Percentiles rank a stretch among this genome's conserved stretches.
Evolutionary conservation across 2,329 filamentous ascomycete genomes (phyloP).

Genomic region (Bipolaris oryzae): DNA sequence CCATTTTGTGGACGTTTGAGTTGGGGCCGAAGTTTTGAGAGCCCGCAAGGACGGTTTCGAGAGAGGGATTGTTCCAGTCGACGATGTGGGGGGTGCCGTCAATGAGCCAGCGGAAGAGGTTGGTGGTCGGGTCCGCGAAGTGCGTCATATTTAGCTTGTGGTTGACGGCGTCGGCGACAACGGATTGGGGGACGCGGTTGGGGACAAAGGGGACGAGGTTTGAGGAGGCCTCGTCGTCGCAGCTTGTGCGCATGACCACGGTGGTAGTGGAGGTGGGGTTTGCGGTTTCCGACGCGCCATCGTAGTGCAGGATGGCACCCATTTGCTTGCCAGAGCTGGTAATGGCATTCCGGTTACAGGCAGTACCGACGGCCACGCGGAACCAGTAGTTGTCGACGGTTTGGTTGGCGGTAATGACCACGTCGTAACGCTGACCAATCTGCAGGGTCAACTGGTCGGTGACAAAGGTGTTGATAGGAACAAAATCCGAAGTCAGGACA

Average conservation of each 20-base stretch:
- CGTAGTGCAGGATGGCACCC: slow-evolving; percentile 51
- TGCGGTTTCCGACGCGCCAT: slow-evolving; percentile 34
- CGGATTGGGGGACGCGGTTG: slow-evolving; percentile 46
- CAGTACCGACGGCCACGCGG: slow-evolving; percentile 48
- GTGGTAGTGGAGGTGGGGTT: slow-evolving; percentile 44
- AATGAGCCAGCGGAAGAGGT: slow-evolving; percentile 53
- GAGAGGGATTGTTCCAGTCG: slow-evolving; percentile 52
- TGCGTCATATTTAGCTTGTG: slow-evolving; percentile 40
- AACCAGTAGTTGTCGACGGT: slow-evolving; percentile 55
- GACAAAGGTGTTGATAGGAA: slow-evolving; percentile 50
- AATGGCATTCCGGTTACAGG: slow-evolving; percentile 39
- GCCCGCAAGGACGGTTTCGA: slow-evolving; percentile 51
- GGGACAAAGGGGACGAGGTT: slow-evolving; percentile 49
- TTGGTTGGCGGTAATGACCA: slow-evolving; percentile 54
- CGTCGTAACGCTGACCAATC: slow-evolving; percentile 54
- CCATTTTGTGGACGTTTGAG: slow-evolving; percentile 40
- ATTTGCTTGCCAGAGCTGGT: slow-evolving; percentile 37
- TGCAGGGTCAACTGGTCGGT: slow-evolving; percentile 41
- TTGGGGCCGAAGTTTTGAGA: slow-evolving; percentile 31
- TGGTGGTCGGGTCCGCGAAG: slow-evolving; percentile 38
- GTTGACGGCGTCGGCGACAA: slow-evolving; percentile 36
- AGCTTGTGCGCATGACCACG: slow-evolving; percentile 43
- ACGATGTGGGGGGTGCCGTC: slow-evolving; percentile 49
- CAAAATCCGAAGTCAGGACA: slow-evolving; percentile 52
- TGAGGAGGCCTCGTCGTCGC: slow-evolving; percentile 45